Evolutionary conservation across 2,329 filamentous ascomycete genomes (phyloP).

Genomic region (Xylariaceae sp.): DNA sequence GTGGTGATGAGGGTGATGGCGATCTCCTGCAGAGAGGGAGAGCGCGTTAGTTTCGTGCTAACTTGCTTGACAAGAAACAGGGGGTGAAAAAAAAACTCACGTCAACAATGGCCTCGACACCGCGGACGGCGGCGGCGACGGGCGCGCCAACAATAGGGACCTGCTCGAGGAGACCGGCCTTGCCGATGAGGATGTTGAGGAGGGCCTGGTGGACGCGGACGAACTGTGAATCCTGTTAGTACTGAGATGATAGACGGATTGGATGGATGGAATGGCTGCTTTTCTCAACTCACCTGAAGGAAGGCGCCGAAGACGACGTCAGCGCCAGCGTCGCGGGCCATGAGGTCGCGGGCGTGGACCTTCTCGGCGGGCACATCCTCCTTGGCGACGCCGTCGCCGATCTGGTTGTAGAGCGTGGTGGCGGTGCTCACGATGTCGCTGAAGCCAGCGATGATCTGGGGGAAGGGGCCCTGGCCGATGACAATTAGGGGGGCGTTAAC

Average conservation of each 20-base stretch:
- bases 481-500: conserved; percentile 8
- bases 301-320: conserved; percentile 13
- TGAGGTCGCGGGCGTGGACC: conserved; percentile 12
- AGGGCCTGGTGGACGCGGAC: conserved; percentile 16
- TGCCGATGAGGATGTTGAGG: conserved; percentile 20
- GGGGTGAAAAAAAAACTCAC: conserved; percentile 3
- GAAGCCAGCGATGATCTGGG: conserved; percentile 10
- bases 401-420: neutral
- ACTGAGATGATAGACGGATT: neutral
- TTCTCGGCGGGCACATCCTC: conserved; percentile 1
- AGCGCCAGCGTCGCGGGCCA: conserved; percentile 5
- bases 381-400: conserved; percentile 1
- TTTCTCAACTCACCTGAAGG: conserved; percentile 8
- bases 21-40: neutral
- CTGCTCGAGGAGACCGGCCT: conserved; percentile 9
- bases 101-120: conserved; percentile 13
- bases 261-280: neutral
- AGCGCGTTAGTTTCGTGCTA: neutral
- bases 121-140: conserved; percentile 13
- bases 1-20: conserved; percentile 8
- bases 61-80: neutral
- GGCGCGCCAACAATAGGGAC: conserved; percentile 13
- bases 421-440: conserved; percentile 15
- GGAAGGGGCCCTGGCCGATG: conserved; percentile 16
- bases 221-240: conserved; percentile 8